phyloP scores from a whole-genome alignment of 2,329 filamentous ascomycete genomes.

The Dactylellina cionopaga region DNA sequence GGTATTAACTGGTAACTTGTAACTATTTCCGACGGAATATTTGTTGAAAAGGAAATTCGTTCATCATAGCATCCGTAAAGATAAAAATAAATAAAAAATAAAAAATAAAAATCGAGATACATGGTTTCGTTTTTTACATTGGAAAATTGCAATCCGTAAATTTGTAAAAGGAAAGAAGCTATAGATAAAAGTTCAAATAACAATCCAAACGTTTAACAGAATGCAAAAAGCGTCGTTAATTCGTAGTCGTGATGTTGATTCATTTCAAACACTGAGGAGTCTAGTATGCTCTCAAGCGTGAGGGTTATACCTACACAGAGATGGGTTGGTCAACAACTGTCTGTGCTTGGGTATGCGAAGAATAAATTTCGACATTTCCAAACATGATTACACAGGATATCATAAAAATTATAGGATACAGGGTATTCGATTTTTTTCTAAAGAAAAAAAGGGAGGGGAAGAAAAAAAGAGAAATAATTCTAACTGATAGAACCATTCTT shows the following conservation, averaged over 20 bases:
- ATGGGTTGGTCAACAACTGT: constrained; percentile 50
- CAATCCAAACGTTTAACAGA: constrained; percentile 3
- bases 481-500: constrained; percentile 51
- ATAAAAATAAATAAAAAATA: constrained; percentile 1
- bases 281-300: constrained; percentile 15
- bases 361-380: neutral
- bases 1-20: neutral
- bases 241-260: constrained; percentile 31
- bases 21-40: neutral
- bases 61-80: constrained; percentile 25
- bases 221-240: constrained; percentile 32
- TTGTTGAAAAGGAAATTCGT: constrained; percentile 30
- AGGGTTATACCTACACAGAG: constrained; percentile 47
- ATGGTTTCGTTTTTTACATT: constrained; percentile 10
- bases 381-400: neutral
- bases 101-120: constrained; percentile 5
- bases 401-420: constrained; percentile 18
- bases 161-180: neutral
- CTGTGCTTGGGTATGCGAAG: constrained; percentile 8
- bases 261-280: constrained; percentile 17
- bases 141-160: constrained; percentile 7
- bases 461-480: constrained; percentile 4
- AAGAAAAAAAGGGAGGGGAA: too few species aligned
- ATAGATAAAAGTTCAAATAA: constrained; percentile 2
- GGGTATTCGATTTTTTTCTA: neutral